Conservation (phyloP, 192 early-diverging fungal genomes). For the Radiomyces spectabilis region DNA sequence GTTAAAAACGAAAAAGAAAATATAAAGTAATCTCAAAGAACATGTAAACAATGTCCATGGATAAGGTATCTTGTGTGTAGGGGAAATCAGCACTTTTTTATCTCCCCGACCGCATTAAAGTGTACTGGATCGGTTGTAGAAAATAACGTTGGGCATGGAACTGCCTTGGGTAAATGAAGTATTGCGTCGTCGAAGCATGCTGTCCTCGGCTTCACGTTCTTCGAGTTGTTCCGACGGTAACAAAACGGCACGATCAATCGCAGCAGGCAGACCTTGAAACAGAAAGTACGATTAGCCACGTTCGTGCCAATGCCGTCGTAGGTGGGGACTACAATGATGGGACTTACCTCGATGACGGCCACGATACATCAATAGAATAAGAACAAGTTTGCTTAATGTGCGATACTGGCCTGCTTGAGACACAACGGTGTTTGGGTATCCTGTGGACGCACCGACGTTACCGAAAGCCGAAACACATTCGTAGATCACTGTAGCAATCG, state of each 20-base stretch:
- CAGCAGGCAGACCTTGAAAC: conserved; percentile 17
- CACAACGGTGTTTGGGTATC: conserved; percentile 12
- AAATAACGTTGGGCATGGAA: not conserved
- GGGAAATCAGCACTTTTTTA: too few species aligned
- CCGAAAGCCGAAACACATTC: conserved; percentile 31
- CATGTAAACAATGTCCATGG: too few species aligned
- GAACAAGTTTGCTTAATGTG: conserved; percentile 23
- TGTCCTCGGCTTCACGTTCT: conserved; percentile 11
- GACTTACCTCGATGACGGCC: conserved; percentile 26
- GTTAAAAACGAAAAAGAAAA: too few species aligned
- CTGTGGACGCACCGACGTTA: conserved; percentile 21
- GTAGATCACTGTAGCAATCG: conserved; percentile 20
- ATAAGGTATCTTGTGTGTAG: too few species aligned
- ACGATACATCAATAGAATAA: conserved; percentile 22
- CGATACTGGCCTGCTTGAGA: conserved; percentile 18
- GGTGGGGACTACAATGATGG: not conserved
- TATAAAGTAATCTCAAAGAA: too few species aligned
- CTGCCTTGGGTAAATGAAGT: not conserved
- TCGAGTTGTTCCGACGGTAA: conserved; percentile 26
- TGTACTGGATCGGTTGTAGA: conserved; percentile 11
- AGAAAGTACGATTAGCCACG: not conserved
- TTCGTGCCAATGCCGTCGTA: not conserved
- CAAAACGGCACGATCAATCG: conserved; percentile 29
- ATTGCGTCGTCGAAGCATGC: conserved; percentile 7
- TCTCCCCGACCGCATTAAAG: too few species aligned